phyloP scores from a whole-genome alignment of 2,329 filamentous ascomycete genomes.

The Metarhizium guizhouense region DNA sequence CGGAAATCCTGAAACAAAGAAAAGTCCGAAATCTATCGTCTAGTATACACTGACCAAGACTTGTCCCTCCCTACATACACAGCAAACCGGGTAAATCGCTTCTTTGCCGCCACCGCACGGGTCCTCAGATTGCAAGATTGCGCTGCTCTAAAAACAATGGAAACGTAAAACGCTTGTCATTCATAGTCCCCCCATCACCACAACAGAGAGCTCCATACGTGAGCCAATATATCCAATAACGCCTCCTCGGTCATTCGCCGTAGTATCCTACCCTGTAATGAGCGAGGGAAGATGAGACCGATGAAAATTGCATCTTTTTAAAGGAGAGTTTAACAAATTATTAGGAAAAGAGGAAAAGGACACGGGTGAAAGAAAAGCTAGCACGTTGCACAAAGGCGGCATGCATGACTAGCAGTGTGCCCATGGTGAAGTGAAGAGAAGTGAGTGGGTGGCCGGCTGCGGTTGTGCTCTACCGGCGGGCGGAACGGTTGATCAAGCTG shows the following conservation, averaged over 20 bases:
- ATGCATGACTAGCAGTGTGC: not conserved
- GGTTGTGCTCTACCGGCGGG: conserved; percentile 14
- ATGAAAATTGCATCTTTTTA: not conserved
- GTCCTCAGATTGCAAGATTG: not conserved
- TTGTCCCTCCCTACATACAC: not conserved
- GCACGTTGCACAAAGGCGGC: not conserved
- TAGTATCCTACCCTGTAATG: not conserved
- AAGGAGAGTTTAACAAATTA: not conserved
- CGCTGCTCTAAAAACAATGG: conserved; percentile 3
- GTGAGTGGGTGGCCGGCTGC: no score
- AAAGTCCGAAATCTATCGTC: conserved; percentile 13
- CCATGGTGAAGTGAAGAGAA: not conserved
- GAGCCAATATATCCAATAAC: not conserved
- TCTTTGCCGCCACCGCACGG: not conserved
- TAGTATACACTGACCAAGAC: conserved; percentile 13
- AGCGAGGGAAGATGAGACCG: not conserved
- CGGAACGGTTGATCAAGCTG: conserved; percentile 46
- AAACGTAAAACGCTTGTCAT: conserved; percentile 9
- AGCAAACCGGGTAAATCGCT: not conserved
- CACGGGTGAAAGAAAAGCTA: not conserved
- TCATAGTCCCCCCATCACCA: conserved; percentile 7
- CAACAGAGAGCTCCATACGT: not conserved
- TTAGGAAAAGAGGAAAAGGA: not conserved
- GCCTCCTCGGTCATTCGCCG: not conserved
- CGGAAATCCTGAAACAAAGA: not conserved